Evolutionary conservation across 768 basidiomycete genomes (phyloP).

Genomic region (Suillus subaureus): DNA sequence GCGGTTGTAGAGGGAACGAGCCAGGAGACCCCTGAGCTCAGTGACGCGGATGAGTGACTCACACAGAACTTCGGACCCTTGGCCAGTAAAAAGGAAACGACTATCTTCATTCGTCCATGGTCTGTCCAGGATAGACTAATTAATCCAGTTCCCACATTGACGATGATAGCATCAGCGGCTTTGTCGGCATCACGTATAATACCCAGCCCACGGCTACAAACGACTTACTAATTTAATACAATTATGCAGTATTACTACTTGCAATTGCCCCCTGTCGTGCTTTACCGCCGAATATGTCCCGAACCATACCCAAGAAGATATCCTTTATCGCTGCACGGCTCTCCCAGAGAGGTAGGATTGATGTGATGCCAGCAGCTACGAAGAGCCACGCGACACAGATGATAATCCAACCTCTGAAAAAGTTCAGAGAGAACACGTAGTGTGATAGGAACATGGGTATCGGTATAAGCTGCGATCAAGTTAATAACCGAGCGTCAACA

Average conservation of each 20-base stretch:
- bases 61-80: not conserved
- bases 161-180: too few relatives aligned
- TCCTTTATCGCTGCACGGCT: slow-evolving; percentile 17
- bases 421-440: slow-evolving; percentile 18
- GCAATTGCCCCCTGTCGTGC: not conserved
- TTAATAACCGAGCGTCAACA: not conserved
- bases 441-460: slow-evolving; percentile 22
- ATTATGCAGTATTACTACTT: not conserved
- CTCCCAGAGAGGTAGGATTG: slow-evolving; percentile 21
- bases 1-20: not conserved
- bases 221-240: not conserved
- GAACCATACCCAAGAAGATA: slow-evolving; percentile 14
- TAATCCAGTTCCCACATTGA: too few relatives aligned
- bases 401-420: slow-evolving; percentile 22
- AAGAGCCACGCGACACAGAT: slow-evolving; percentile 21
- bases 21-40: not conserved
- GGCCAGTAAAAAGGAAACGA: not conserved
- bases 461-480: slow-evolving; percentile 17
- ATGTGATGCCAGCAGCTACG: slow-evolving; percentile 19
- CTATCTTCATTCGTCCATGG: not conserved
- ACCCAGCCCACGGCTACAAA: too few relatives aligned
- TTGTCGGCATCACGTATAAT: too few relatives aligned
- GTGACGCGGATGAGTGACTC: not conserved
- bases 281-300: slow-evolving; percentile 10
- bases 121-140: not conserved